Evolutionary conservation across 2,329 filamentous ascomycete species (phyloP), one percentile per base, ranked within the genome.

Genomic region (Xylariomycetidae sp.): DNA sequence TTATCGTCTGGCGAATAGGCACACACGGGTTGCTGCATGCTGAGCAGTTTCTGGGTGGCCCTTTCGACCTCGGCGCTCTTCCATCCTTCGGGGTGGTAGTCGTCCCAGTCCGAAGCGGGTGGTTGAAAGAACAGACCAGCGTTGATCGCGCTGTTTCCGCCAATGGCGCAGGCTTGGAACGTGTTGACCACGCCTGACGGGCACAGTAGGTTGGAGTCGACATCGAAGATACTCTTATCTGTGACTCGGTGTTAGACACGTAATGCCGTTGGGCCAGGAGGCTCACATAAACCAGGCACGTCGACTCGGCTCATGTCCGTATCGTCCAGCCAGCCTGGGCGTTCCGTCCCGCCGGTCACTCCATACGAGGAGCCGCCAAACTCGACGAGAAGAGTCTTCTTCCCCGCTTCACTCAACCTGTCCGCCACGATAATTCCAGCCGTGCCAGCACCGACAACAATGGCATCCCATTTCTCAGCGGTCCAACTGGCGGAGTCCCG

Each of bases 51-150:
- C 5, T 53, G 39, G 5, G 66, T 70, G 0, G 70, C 67, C n/a
- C 46, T 47, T 26, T 59, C 43, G 42, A 76, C 64, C 37, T 74
- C 69, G 2, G 47, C 49, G 27, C 61, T 67, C 47, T 70, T 72
- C 71, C 71, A 75, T 10, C 65, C 67, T 0, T 50, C 39, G 0
- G 68, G 68, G 32, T 66, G 65, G 31, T 68, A 72, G 6, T 60
- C 49, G 43, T 74, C 66, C 58, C 65, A 74, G 40, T 74, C 70
- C 2, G 64, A 66, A 1, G 65, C 62, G 1, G 70, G 70, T 5
- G 70, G 70, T 39, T 73, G 63, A 39, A 73, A 72, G 48, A 64
- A 73, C 1, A 74, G 48, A 7, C 69, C 69, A 5, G 70, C 70
- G 35, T 74, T 74, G 50, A 74, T 69, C 8, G 70, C 68, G 29